Evolutionary conservation across 1,284 basidiomycete species (phyloP).

Genomic region (Pseudozyma pruni): DNA sequence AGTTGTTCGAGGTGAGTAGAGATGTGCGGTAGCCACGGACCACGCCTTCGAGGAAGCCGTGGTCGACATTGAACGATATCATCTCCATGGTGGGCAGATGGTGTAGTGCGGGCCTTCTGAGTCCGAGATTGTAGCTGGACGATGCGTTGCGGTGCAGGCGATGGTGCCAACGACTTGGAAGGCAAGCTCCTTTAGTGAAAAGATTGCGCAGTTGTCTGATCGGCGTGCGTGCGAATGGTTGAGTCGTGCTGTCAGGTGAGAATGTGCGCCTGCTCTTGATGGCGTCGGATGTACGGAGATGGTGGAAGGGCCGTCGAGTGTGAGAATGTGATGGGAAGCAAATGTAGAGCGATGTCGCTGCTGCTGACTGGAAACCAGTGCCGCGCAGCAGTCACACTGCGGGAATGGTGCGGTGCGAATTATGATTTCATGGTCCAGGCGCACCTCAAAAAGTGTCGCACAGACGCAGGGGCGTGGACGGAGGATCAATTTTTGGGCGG

Average conservation of each 20-base stretch:
- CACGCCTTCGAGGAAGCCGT: slow-evolving; percentile 75
- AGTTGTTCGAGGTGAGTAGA: slow-evolving; percentile 87
- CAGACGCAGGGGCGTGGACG: slow-evolving; percentile 8
- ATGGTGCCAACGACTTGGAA: no score
- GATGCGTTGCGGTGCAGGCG: neutral
- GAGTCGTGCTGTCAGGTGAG: no score
- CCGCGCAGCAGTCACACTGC: no score
- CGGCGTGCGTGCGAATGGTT: no score
- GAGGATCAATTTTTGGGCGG: neutral
- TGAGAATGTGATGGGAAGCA: neutral
- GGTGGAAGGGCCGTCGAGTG: no score
- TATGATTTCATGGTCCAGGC: slow-evolving; percentile 8
- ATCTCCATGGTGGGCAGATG: slow-evolving; percentile 56
- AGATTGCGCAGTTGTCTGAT: no score
- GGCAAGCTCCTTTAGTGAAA: no score
- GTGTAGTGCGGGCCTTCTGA: neutral
- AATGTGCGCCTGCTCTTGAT: neutral
- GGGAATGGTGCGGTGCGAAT: neutral
- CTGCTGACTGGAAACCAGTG: slow-evolving; percentile 1
- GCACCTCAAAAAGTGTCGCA: slow-evolving; percentile 1
- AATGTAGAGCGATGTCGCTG: neutral
- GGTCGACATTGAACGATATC: slow-evolving; percentile 65
- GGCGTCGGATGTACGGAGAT: no score
- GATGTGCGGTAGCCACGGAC: slow-evolving; percentile 94
- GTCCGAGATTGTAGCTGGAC: neutral